Base-by-base conservation (phyloP, 768 basidiomycete genomes). In the Rhizopogon vinicolor region DNA sequence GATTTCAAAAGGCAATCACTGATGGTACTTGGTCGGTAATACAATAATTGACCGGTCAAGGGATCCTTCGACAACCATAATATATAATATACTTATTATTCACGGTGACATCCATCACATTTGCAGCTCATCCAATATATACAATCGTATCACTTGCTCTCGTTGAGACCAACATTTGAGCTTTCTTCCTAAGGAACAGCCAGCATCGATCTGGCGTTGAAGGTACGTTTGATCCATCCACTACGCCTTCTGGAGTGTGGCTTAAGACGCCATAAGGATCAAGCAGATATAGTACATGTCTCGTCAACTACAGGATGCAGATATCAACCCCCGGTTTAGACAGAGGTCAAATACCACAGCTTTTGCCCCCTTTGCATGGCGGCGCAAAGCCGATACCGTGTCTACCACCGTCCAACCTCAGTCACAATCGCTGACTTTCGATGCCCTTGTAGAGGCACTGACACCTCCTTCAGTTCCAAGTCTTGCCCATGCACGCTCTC, bases 401-500 rank as follows among this genome's bases (percentile, higher is more conserved):
- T 59, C 66, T 7, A 63, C 58, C 29, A 54, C 71, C 7, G 50
- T 68, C 13, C 68, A 68, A 13, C 63, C 70, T 31, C 66, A 75
- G 16, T 56, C 58, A 37, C 55, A 58, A 39, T 14, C 59, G 13
- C 57, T 63, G 39, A 50, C 76, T 12, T 68, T 76, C 41, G 87
- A 87, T 39, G 72, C 64, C 19, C 70, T 80, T 41, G 67, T 80
- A n/a, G 72, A 75, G 48, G 69, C 69, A 16, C 64, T 80, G 41
- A 73, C 77, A 6, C 75, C 79, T 10, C 80, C 79, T 39, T 74
- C 77, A 6, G 87, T 89, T 7, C 89, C 90, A 4, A 88, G 86
- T 58, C 70, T 89, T 5, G 60, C 68, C 12, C 78, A 86, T 63
- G 87, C 89, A 7, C 81, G 86, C 13, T 64, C 78, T 33, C 75